Base-by-base conservation (phyloP, 371 early-diverging fungal genomes). In the Mortierella sp. region DNA sequence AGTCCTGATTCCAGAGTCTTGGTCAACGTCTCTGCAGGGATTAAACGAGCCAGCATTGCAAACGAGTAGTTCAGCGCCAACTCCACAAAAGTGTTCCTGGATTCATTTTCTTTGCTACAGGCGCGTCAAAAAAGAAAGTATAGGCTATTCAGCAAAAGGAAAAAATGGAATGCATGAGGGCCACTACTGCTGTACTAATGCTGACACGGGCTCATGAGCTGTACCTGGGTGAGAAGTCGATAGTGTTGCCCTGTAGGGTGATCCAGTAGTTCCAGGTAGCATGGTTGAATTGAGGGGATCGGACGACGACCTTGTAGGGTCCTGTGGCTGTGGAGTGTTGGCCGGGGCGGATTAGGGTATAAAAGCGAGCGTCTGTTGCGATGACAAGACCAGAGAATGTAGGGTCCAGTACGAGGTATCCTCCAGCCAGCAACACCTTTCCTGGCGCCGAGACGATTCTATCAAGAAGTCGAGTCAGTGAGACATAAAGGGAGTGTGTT, bases 401-500 rank as follows among this genome's bases (percentile, higher is more conserved):
- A 55, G 91, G 94, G 80, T 98, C 97, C 6, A 99, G 91, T 3
- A 99, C 97, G 0, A 98, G 92, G 87, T 99, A 99, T n/a, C 99
- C 99, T 60, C 99, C 99, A 1, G 94, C 90, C 1, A 98, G 68
- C 11, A 99, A 94, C 8, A 98, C 99, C 87, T 99, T 99, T 21
- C 99, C 99, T 2, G 98, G 98, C 3, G 98, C 96, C 26, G 97
- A 97, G 7, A 94, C 94, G 68, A 95, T 77, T 14, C 86, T 85
- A 74, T 65, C 31, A 0, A 24, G 24, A 1, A 13, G 42, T 38
- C 19, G 28, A 74, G 74, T 28, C 58, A 42, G 54, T 55, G 50
- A 42, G 50, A 3, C 24, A 14, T 11, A 2, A 1, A 57, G 54
- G n/a, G 42, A 68, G 45, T 42, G 44, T 3, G 79, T 60, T 42